Base-by-base conservation (phyloP, 768 basidiomycete species). In the Dentipellis fragilis region DNA sequence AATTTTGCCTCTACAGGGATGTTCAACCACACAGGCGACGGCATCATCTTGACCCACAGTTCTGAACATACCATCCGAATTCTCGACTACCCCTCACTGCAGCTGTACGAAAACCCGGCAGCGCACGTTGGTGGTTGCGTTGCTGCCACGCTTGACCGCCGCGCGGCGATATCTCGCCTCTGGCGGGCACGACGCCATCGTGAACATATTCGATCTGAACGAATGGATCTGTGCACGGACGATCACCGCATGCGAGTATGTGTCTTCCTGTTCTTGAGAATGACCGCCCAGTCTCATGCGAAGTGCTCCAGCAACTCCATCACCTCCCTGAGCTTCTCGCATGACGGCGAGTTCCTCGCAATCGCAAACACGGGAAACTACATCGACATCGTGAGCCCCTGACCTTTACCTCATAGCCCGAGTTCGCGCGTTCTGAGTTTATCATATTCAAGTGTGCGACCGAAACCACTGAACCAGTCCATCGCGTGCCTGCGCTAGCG, bases 111-210 rank as follows among this genome's bases (percentile, higher is more conserved):
- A 62, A 80, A 74, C 58, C 79, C 79, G 10, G 80, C 85, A 1
- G 87, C 88, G 11, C 89, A 91, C 63, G 86, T 89, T 2, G 85
- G 85, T 10, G 88, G 87, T n/a, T 88, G 87, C 61, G 72, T 82
- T 10, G 84, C 87, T 2, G 76, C 87, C 38, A 87, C 86, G 4
- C 69, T 89, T 38, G 88, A 91, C 67, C 89, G 89, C n/a, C 77
- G 88, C 19, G 88, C n/a, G 88, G 67, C 76, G 79, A 52, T 90
- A 89, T 60, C 76, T 90, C 40, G 87, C 87, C 1, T 85, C 87
- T 1, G 88, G 89, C 35, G 89, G 89, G 11, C 76, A 80, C 54
- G 89, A 92, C 64, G 87, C 87, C 8, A 90, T 92, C 54, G 83
- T 92, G 49, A 87, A 89, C 63, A 72, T 91, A 65, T 89, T 89